Base-by-base conservation (phyloP, 177 flowering plant genomes). In the Vitis hybrid region DNA sequence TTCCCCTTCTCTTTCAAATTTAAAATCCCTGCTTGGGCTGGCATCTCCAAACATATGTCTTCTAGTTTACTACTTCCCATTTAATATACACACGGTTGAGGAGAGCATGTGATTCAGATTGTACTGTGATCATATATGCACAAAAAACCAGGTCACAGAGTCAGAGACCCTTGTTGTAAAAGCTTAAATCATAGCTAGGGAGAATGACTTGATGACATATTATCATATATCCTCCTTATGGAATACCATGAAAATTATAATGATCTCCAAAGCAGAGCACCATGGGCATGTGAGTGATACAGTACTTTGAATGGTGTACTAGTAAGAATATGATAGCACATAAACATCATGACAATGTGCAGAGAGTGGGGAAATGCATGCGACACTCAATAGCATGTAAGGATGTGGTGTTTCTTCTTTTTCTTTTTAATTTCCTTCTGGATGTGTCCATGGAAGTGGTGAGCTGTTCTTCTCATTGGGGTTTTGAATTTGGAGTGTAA, bases 51-150 rank as follows among this genome's bases (percentile, higher is more conserved):
- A 39, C 30, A 64, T 13, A 15, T 3, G 48, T 57, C 51, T 6
- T 58, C 14, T 58, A 45, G 55, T 68, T 68, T 39, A 52, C 51
- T 50, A 52, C n/a, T 70, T 62, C 66, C 60, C 17, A 51, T 51
- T 3, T 26, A 26, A 26, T 26, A 26, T 26, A 26, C 30, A 26
- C 30, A 26, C 5, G 30, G 30, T 26, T 26, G 30, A 26, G 45
- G 45, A 39, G 45, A 39, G 8, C 45, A 64, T 62, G 34, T 48
- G 45, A 39, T 15, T 62, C 26, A 18, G 45, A 15, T 15, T 11
- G 56, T 51, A 64, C 58, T 2, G 45, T 51, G n/a, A 65, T 65
- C 68, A 23, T 50, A 39, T 65, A n/a, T 17, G 55, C 45, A 39
- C 45, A 39, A 39, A 39, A 39, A 39, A 39, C 45, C 45, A 39